phyloP scores from a whole-genome alignment of 2,329 filamentous ascomycete genomes.

The Pezicula rhizophila region DNA sequence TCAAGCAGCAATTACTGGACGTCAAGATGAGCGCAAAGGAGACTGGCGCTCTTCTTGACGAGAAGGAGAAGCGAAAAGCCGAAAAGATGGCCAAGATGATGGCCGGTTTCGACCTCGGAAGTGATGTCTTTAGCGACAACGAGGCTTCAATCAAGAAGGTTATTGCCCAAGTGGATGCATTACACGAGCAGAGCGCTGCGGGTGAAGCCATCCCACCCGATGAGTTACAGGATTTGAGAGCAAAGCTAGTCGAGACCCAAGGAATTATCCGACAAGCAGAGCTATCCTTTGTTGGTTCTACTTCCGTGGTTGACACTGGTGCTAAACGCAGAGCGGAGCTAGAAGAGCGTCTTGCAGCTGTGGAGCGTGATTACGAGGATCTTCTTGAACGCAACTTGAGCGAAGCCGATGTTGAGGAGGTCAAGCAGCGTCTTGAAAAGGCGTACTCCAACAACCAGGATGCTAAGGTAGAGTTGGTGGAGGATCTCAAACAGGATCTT shows the following conservation, averaged over 20 bases:
- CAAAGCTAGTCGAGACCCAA: constrained; percentile 81
- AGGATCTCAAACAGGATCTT: constrained; percentile 72
- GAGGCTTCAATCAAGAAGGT: constrained; percentile 78
- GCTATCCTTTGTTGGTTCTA: constrained; percentile 68
- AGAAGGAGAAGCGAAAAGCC: constrained; percentile 98
- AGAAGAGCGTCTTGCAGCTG: constrained; percentile 64
- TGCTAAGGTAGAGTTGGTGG: constrained; percentile 64
- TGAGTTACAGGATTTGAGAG: constrained; percentile 69
- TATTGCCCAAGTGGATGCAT: constrained; percentile 73
- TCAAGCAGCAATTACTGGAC: constrained; percentile 93
- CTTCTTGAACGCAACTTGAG: constrained; percentile 73
- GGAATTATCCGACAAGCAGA: constrained; percentile 91
- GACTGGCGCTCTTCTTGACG: constrained; percentile 79
- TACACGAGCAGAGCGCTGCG: constrained; percentile 69
- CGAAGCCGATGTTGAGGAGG: constrained; percentile 73
- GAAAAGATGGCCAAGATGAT: constrained; percentile 99
- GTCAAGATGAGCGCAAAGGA: constrained; percentile 97
- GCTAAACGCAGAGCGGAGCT: constrained; percentile 68
- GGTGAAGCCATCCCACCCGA: constrained; percentile 79
- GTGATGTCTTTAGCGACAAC: constrained; percentile 89
- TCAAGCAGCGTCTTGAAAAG: constrained; percentile 73
- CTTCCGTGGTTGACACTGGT: constrained; percentile 57
- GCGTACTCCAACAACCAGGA: constrained; percentile 72
- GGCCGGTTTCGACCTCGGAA: constrained; percentile 93
- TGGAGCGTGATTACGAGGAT: constrained; percentile 81